Percentiles rank a stretch among this genome's conserved stretches.
These are phyloP conservation scores for Saraca asoca DNA, from an alignment of 331 rosid species.

Conservation along the genomic window DNA sequence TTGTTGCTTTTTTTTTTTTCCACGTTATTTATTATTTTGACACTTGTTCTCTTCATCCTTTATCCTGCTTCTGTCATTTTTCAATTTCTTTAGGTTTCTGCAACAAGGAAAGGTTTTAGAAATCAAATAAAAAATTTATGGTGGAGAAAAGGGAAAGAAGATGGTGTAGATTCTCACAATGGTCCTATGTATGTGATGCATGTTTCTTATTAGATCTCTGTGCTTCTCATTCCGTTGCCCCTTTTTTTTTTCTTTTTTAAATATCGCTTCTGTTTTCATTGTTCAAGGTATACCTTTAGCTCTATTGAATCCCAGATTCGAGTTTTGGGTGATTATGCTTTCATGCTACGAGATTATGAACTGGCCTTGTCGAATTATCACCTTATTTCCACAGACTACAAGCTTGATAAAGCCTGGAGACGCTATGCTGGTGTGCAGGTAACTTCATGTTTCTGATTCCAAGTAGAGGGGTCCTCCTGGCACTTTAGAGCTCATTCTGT, in stretches of 20 bases:
- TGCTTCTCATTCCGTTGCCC: constrained; percentile 35
- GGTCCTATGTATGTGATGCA: constrained; percentile 71
- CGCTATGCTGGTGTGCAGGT: constrained; percentile 99
- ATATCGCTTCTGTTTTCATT: constrained; percentile 43
- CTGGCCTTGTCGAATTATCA: constrained; percentile 96
- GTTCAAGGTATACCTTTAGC: constrained; percentile 81
- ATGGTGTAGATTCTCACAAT: constrained; percentile 62
- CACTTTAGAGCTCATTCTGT: no score
- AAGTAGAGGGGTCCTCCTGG: constrained; percentile 15
- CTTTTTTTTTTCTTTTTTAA: constrained; percentile 44
- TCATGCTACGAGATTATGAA: constrained; percentile 95
- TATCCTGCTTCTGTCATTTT: constrained; percentile 32
- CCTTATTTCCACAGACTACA: constrained; percentile 94
- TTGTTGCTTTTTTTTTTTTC: neutral
- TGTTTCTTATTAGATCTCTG: constrained; percentile 14
- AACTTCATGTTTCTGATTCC: constrained; percentile 35
- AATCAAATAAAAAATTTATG: constrained; percentile 95
- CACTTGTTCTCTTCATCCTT: constrained; percentile 22
- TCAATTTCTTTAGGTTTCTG: constrained; percentile 67
- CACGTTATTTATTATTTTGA: constrained; percentile 28
- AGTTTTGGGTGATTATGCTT: constrained; percentile 96
- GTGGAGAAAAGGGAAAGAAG: constrained; percentile 99
- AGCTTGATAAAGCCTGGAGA: constrained; percentile 99
- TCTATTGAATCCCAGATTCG: constrained; percentile 96
- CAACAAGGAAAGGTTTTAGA: constrained; percentile 88